Evolutionary conservation across 768 basidiomycete genomes (phyloP), one percentile per base, ranked within the genome.

Genomic region (Hirschioporus abietinus): DNA sequence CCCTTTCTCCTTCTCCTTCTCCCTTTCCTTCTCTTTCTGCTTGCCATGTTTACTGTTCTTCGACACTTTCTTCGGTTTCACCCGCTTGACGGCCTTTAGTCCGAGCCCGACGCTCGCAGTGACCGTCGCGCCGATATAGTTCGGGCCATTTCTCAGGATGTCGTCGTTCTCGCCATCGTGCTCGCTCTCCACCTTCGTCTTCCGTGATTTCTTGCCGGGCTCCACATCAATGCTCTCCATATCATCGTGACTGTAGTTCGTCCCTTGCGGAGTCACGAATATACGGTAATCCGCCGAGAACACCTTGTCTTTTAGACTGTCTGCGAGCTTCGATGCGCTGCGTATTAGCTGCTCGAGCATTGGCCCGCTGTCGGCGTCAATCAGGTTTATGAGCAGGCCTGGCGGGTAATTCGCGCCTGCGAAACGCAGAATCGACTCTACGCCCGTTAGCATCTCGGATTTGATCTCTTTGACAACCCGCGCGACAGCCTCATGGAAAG

Each of bases 381-480:
- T 61, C 25, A 18, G 3, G 60, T 61, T 61, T 2, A 34, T 25
- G 60, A 25, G 25, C 17, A 34, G 60, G 17, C 60, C 25, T 17
- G 30, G 30, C 30, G 60, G 60, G 25, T 61, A 25, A 17, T 61
- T 61, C 9, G 25, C 24, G 60, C 60, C 60, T 17, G 60, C 60
- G 60, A 61, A 61, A 34, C 60, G 30, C 15, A 61, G 60, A 34
- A 61, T 61, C 15, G 30, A 61, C 15, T 25, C 24, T 24, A 61
- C 30, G 60, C 60, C 60, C 30, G 24, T 15, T 12, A 61, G 25
- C 25, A 25, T 61, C 42, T 52, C 42, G 42, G 42, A 52, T 52
- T 52, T 52, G 42, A 52, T 52, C 30, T 61, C 60, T 8, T 34
- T 25, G 60, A 61, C 60, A 23, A 61, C 25, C 3, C 60, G 60